phyloP scores from a whole-genome alignment of 495 filamentous ascomycete genomes.

The Letharia lupina region DNA sequence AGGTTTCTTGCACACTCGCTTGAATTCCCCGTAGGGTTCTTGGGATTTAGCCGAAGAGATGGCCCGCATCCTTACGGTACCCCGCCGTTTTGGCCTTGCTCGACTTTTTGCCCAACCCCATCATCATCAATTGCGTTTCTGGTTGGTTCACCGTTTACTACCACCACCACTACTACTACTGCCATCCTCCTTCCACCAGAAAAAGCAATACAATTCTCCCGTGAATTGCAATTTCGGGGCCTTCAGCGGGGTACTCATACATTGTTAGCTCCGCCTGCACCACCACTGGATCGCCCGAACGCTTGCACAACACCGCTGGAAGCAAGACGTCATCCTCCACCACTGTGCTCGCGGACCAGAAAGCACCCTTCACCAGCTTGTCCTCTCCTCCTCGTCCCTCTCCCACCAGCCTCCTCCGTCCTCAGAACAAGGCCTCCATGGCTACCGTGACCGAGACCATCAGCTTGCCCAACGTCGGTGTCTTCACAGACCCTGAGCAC shows the following conservation, averaged over 20 bases:
- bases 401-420: constrained; percentile 6
- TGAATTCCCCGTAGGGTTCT: background rate
- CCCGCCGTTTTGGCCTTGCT: constrained; percentile 17
- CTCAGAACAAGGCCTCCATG: constrained; percentile 17
- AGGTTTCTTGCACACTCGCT: background rate
- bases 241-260: background rate
- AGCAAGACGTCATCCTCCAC: constrained; percentile 8
- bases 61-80: constrained; percentile 20
- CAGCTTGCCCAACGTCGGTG: constrained; percentile 79
- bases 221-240: background rate
- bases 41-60: constrained; percentile 13
- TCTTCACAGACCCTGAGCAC: constrained; percentile 88
- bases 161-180: background rate
- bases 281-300: constrained; percentile 11
- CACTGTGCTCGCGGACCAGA: constrained; percentile 12
- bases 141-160: constrained; percentile 13
- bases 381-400: constrained; percentile 12
- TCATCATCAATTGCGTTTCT: constrained; percentile 13
- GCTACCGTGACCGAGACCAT: constrained; percentile 21
- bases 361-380: constrained; percentile 15
- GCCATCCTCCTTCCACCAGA: background rate
- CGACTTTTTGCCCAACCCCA: constrained; percentile 17
- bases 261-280: constrained; percentile 12
- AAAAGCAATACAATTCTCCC: background rate
- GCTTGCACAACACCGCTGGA: background rate